Percentiles rank a stretch among this genome's conserved stretches.
Conservation (phyloP, 495 filamentous ascomycete species). For the Penicillium canariense region DNA sequence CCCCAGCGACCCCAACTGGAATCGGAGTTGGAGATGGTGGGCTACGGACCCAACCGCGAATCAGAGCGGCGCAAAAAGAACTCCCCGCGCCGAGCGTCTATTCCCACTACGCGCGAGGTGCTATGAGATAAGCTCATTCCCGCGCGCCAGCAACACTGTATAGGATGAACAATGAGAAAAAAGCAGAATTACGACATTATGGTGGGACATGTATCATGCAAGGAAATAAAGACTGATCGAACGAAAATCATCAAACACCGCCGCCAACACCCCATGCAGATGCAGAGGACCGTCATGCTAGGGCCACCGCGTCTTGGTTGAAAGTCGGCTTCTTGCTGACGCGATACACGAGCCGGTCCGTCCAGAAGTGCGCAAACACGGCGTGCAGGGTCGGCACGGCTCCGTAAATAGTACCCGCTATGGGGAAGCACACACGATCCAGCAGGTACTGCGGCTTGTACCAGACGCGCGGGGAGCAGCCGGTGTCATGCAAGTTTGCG, state of each 20-base stretch:
- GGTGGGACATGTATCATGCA: not conserved
- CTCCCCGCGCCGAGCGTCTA: constrained; percentile 5
- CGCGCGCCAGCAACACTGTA: not conserved
- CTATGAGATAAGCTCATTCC: not conserved
- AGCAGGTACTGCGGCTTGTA: constrained; percentile 46
- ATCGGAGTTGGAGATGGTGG: constrained; percentile 21
- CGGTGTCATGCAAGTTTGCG: constrained; percentile 58
- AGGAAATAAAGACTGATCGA: not conserved
- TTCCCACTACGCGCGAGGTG: constrained; percentile 1
- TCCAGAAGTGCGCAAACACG: constrained; percentile 65
- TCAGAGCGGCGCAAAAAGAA: not conserved
- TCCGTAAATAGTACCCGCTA: constrained; percentile 61
- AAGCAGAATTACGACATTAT: not conserved
- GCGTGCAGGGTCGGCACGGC: constrained; percentile 61
- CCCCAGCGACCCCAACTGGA: constrained; percentile 18
- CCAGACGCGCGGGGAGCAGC: constrained; percentile 53
- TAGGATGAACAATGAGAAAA: not conserved
- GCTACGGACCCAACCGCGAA: constrained; percentile 5
- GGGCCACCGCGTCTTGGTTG: constrained; percentile 9
- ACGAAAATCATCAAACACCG: not conserved
- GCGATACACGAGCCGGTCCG: constrained; percentile 60
- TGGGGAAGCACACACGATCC: constrained; percentile 56
- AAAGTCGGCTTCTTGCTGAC: constrained; percentile 61
- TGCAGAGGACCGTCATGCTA: constrained; percentile 7
- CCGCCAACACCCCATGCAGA: not conserved